Evolutionary conservation across 345 rosid species (phyloP).

Genomic region (Crucihimalaya himalaica): DNA sequence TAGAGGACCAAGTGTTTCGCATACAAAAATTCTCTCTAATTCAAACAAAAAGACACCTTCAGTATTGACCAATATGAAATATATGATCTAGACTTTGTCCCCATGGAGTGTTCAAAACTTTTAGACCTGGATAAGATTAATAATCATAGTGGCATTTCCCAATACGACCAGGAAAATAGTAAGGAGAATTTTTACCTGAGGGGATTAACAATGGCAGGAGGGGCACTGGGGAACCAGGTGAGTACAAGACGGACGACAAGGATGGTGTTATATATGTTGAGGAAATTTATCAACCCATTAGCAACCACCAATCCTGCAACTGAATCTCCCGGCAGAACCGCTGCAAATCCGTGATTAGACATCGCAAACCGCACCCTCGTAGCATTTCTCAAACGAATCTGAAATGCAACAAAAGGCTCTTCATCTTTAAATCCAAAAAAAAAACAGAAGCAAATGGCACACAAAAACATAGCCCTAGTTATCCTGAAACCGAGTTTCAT

Average conservation of each 20-base stretch:
- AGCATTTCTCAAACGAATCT: slow-evolving; percentile 52
- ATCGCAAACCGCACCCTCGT: slow-evolving; percentile 38
- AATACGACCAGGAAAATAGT: background rate
- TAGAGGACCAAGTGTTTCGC: background rate
- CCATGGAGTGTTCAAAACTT: background rate
- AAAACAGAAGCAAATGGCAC: background rate
- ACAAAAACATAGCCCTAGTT: background rate
- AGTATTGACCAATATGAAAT: background rate
- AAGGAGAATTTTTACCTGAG: slow-evolving; percentile 57
- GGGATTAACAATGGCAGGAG: slow-evolving; percentile 92
- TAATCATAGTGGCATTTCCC: background rate
- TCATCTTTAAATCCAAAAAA: slow-evolving; percentile 11
- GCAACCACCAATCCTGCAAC: slow-evolving; percentile 87
- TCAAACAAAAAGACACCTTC: background rate
- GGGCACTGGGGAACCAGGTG: slow-evolving; percentile 96
- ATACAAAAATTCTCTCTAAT: background rate
- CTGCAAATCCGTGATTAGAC: slow-evolving; percentile 73
- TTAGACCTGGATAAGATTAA: background rate
- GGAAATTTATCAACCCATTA: slow-evolving; percentile 74
- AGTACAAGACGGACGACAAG: slow-evolving; percentile 81
- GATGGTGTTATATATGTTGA: slow-evolving; percentile 79
- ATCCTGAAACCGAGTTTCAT: slow-evolving; percentile 4
- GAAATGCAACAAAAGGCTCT: slow-evolving; percentile 13
- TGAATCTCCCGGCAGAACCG: slow-evolving; percentile 86
- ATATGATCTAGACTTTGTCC: background rate